A percentile compares a stretch with the other conserved stretches of the same genome.
phyloP scores from a whole-genome alignment of 192 early-diverging fungal species.

The Backusella luteola region DNA sequence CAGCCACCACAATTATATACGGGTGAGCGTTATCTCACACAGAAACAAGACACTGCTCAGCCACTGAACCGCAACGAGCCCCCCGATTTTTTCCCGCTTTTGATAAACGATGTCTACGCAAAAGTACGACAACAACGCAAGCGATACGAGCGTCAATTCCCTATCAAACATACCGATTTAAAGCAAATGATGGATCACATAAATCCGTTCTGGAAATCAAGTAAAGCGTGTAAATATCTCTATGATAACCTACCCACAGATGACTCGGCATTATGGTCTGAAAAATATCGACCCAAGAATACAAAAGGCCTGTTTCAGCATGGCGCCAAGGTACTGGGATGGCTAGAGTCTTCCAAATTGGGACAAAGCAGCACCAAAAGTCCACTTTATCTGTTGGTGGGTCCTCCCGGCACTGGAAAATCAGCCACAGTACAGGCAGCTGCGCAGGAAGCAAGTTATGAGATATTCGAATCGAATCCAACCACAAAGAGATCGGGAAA shows the following conservation, averaged over 20 bases:
- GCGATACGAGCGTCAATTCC: neutral
- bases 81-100: neutral
- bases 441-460: slow-evolving; percentile 70
- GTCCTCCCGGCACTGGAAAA: slow-evolving; percentile 70
- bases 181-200: neutral
- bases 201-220: neutral
- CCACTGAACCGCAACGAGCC: neutral
- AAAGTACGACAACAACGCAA: neutral
- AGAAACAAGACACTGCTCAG: neutral
- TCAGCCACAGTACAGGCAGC: slow-evolving; percentile 71
- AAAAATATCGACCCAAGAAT: slow-evolving; percentile 24
- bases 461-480: slow-evolving; percentile 75
- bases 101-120: neutral
- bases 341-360: slow-evolving; percentile 13
- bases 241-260: neutral
- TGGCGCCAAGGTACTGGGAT: slow-evolving; percentile 13
- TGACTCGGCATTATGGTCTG: slow-evolving; percentile 12
- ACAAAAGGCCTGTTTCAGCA: slow-evolving; percentile 12
- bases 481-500: slow-evolving; percentile 67
- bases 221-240: neutral
- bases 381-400: slow-evolving; percentile 53
- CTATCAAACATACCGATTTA: neutral
- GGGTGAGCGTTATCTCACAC: neutral
- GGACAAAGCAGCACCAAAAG: neutral
- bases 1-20: neutral